These are phyloP conservation scores for Zoysia pacifica DNA, from an alignment of 176 grass and related monocot genomes.

Conservation along the genomic window DNA sequence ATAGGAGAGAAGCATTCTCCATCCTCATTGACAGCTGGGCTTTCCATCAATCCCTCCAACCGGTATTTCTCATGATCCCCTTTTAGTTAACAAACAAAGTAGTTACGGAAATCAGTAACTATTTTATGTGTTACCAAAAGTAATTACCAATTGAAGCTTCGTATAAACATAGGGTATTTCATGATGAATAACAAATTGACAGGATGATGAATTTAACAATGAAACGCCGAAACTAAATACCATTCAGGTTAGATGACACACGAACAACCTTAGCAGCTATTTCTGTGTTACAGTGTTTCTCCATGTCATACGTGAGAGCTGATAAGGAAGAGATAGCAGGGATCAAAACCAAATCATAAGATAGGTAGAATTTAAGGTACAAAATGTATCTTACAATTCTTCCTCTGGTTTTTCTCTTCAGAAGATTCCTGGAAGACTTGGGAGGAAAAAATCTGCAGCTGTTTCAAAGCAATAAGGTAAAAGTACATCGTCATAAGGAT, in stretches of 20 bases:
- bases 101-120: neutral
- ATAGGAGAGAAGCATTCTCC: slow-evolving; percentile 86
- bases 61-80: slow-evolving; percentile 84
- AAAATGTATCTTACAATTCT: slow-evolving; percentile 64
- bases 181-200: slow-evolving; percentile 11
- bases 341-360: slow-evolving; percentile 31
- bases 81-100: slow-evolving; percentile 46
- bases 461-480: slow-evolving; percentile 36
- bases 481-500: slow-evolving; percentile 22
- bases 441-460: slow-evolving; percentile 91
- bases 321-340: slow-evolving; percentile 34
- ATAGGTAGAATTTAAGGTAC: slow-evolving; percentile 26
- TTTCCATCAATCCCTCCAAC: slow-evolving; percentile 89
- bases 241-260: slow-evolving; percentile 73
- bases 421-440: slow-evolving; percentile 94
- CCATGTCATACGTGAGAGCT: slow-evolving; percentile 95
- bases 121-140: neutral
- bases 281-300: slow-evolving; percentile 97
- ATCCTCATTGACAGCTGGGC: slow-evolving; percentile 80
- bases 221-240: slow-evolving; percentile 47
- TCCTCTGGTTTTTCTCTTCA: slow-evolving; percentile 69
- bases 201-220: slow-evolving; percentile 17
- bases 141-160: slow-evolving; percentile 26
- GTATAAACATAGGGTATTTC: neutral
- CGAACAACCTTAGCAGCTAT: slow-evolving; percentile 85